Conservation (phyloP, 257 asterid species). For the Lycium ferocissimum region DNA sequence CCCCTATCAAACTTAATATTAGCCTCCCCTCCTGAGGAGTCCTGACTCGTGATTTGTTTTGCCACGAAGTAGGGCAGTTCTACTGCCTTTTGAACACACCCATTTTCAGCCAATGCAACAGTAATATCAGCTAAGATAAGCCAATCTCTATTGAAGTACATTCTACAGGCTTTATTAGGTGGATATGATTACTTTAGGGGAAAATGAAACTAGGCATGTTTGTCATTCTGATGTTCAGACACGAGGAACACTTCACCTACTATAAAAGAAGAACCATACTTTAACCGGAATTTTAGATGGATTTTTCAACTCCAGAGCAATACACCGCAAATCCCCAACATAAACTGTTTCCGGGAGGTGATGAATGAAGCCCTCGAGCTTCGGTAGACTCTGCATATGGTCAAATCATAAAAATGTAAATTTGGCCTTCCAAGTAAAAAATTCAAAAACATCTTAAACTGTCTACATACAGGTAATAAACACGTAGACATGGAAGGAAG, state of each 20-base stretch:
- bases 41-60: neutral
- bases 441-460: slow-evolving; percentile 1
- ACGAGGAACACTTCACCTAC: slow-evolving; percentile 1
- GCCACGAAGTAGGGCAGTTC: neutral
- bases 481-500: neutral
- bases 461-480: neutral
- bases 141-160: neutral
- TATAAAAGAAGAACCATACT: slow-evolving; percentile 49
- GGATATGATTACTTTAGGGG: neutral
- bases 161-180: neutral
- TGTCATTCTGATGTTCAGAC: neutral
- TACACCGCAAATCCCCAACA: slow-evolving; percentile 81
- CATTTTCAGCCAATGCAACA: slow-evolving; percentile 21
- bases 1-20: neutral
- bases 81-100: neutral
- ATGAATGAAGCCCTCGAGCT: slow-evolving; percentile 78
- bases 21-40: neutral
- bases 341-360: slow-evolving; percentile 70
- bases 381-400: slow-evolving; percentile 76
- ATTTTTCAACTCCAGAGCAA: slow-evolving; percentile 84
- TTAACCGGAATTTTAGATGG: slow-evolving; percentile 77
- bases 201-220: neutral
- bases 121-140: slow-evolving; percentile 23
- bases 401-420: slow-evolving; percentile 43
- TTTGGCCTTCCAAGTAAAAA: slow-evolving; percentile 12